Base-by-base conservation (phyloP, 345 rosid species). In the Lumnitzera littorea region DNA sequence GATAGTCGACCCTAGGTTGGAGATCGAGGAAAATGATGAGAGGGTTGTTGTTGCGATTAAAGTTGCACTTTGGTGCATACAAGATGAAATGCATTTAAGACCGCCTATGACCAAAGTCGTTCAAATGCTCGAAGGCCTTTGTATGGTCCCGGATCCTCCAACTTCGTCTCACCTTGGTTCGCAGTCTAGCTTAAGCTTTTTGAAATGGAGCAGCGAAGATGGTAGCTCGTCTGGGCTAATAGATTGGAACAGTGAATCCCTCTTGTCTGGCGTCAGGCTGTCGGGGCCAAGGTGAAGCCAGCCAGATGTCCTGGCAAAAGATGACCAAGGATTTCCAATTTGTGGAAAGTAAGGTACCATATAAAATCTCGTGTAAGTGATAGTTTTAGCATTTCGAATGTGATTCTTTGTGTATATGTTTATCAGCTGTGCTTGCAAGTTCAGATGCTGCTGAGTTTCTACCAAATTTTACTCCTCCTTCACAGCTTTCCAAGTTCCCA, bases 11-110 rank as follows among this genome's bases (percentile, higher is more conserved):
- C 74, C 78, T 0, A 69, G 61, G 61, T 66, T 80, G 46, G 79
- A 66, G 4, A 12, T 73, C 1, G 47, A 66, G 16, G 71, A 50
- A 51, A 31, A 65, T 0, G 79, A 73, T 23, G 76, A 62, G 54
- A 66, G 67, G 25, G 63, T 77, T 20, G 27, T 59, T 15, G 24
- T 57, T 17, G 72, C 78, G 4, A 63, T 80, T 51, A 82, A 71
- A 70, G 77, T 82, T 60, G 81, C 88, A n/a, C 57, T 82, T 14
- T 82, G 84, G 81, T 82, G 84, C 62, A 62, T 80, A 58, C 88
- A 82, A 67, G 82, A 73, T 17, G 81, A 79, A 24, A 80, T 78
- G 80, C 70, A 61, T 17, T 23, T 65, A 50, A 73, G 88, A 57
- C 88, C 88, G 4, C 63, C 81, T 0, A 82, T 82, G 87, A 68